Evolutionary conservation across 768 basidiomycete genomes (phyloP).

Genomic region (Amanita polypyramis): DNA sequence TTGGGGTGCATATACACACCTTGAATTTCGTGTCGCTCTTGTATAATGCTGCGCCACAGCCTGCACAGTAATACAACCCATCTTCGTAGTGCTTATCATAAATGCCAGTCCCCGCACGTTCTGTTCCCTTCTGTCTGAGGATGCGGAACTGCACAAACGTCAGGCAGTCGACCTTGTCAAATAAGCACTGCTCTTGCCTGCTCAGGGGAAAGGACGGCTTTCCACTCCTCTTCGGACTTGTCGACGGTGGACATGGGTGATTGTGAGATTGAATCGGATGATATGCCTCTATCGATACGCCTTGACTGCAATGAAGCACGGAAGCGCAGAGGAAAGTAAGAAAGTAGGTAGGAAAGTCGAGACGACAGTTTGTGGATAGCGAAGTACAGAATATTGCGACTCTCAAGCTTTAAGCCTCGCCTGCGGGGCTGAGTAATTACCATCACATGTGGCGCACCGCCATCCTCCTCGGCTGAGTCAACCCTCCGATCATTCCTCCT

Average conservation of each 20-base stretch:
- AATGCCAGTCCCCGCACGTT: constrained; percentile 64
- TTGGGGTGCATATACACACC: constrained; percentile 19
- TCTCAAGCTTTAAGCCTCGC: background rate
- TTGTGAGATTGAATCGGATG: background rate
- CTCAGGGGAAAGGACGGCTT: constrained; percentile 65
- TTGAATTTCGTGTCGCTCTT: constrained; percentile 86
- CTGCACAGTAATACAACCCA: constrained; percentile 74
- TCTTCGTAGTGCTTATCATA: constrained; percentile 59
- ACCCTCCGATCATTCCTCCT: background rate
- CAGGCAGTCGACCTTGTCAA: background rate
- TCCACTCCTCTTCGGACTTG: constrained; percentile 77
- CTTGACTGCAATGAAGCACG: constrained; percentile 7
- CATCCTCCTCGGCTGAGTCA: background rate
- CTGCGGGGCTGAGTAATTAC: background rate
- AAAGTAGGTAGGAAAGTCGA: background rate
- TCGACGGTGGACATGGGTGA: constrained; percentile 24
- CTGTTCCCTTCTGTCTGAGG: constrained; percentile 82
- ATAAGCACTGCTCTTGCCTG: constrained; percentile 42
- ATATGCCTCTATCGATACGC: constrained; percentile 8
- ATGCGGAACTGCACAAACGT: constrained; percentile 58
- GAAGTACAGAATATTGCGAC: background rate
- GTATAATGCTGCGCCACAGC: constrained; percentile 76
- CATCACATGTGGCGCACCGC: background rate
- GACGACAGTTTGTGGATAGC: constrained; percentile 1
- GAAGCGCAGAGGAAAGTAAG: background rate